Evolutionary conservation across 164 flowering plant genomes (phyloP), one percentile per base, ranked within the genome.

Genomic region (Saururus chinensis): DNA sequence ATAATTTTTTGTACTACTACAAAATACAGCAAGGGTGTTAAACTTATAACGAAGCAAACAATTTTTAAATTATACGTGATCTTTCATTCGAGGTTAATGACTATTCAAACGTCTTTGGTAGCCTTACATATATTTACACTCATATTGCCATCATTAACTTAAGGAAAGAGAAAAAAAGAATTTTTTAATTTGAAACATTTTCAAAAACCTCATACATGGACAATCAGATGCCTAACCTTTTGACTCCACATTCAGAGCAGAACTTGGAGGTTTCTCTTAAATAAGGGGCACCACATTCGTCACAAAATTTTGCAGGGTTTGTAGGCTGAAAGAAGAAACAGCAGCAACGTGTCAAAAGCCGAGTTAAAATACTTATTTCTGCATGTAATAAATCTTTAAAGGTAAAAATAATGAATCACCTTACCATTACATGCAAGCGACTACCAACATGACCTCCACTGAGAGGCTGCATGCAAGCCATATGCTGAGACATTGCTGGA

Each of bases 241-340:
- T 90, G 21, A 72, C 65, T 60, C 99, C 96, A 59, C 97, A 88
- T 74, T 88, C 93, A 30, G 97, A 85, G 79, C 99, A 93, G 73
- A 83, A 93, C 74, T 93, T 93, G 37, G 97, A 93, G 53, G 89
- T 88, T 68, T 91, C 96, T 67, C 97, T 78, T 64, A 90, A 58
- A 73, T 87, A 93, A 7, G 82, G 84, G 24, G 83, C 78, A 0
- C 99, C 99, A 75, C 96, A 93, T 81, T 90, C 95, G 73, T 90
- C 95, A 53, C 99, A 90, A 62, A 73, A 93, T 80, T 88, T 93
- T 60, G 97, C 96, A 54, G 86, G 97, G 53, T 80, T 79, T 9
- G 88, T 59, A 40, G 89, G 82, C 90, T 82, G 85, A 40, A 77
- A 68, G 40, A 17, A 11, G 51, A 21, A 66, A 64, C 51, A 23